A percentile compares a stretch with the other conserved stretches of the same genome.
Evolutionary conservation across 495 filamentous ascomycete species (phyloP).

Genomic region (Penicillium samsonianum): DNA sequence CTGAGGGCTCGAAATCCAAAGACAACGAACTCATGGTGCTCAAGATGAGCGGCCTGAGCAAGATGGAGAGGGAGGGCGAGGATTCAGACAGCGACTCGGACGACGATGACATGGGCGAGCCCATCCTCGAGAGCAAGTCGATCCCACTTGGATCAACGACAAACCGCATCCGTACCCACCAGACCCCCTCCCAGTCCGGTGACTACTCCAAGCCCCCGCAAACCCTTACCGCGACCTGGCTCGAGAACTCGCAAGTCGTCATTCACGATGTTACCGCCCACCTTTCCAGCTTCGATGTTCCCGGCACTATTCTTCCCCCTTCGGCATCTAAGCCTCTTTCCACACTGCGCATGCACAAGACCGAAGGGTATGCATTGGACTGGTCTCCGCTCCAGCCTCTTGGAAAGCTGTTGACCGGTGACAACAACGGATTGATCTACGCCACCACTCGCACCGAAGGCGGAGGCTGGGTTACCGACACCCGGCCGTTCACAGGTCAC

Average conservation of each 20-base stretch:
- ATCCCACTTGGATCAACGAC: constrained; percentile 84
- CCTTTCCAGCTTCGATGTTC: constrained; percentile 81
- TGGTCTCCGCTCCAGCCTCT: constrained; percentile 79
- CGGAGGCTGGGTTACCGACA: constrained; percentile 83
- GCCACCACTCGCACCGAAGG: constrained; percentile 80
- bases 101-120: constrained; percentile 78
- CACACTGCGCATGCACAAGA: constrained; percentile 86
- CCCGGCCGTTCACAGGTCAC: constrained; percentile 78
- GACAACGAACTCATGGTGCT: constrained; percentile 94
- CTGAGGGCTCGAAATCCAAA: constrained; percentile 66
- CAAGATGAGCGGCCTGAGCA: constrained; percentile 87
- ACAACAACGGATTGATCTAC: constrained; percentile 88
- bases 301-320: constrained; percentile 75
- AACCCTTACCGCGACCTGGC: constrained; percentile 87
- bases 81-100: constrained; percentile 75
- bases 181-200: constrained; percentile 61
- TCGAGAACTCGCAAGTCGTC: constrained; percentile 80
- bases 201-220: constrained; percentile 70
- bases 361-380: constrained; percentile 91
- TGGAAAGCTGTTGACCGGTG: constrained; percentile 88
- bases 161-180: constrained; percentile 86
- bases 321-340: constrained; percentile 81
- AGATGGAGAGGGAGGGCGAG: constrained; percentile 74
- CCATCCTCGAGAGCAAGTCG: constrained; percentile 88
- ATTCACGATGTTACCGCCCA: constrained; percentile 93